Percentiles rank a stretch among this genome's conserved stretches.
Evolutionary conservation across 139 green algal species (phyloP).

Genomic region (Chlamydomonas schloesseri): DNA sequence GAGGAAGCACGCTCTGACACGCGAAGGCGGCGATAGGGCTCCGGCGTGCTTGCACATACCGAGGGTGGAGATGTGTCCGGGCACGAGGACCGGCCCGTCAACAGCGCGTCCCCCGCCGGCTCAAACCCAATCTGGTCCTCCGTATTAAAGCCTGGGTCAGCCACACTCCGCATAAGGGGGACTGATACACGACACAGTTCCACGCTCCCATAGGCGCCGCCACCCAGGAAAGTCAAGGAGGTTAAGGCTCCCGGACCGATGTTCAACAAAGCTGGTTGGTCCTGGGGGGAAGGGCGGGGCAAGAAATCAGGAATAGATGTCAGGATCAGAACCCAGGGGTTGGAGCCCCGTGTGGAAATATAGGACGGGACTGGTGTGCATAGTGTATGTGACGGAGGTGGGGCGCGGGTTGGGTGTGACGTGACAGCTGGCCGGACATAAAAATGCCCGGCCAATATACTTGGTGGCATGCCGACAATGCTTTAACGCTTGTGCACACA

Average conservation of each 20-base stretch:
- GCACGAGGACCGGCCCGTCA: not conserved
- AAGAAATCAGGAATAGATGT: not conserved
- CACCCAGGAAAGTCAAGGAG: not conserved
- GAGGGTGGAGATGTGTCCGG: not conserved
- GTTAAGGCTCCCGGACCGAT: not conserved
- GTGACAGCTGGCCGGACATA: too few relatives aligned
- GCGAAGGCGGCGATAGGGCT: not conserved
- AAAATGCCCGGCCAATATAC: too few relatives aligned
- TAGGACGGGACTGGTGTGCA: too few relatives aligned
- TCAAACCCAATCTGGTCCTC: not conserved
- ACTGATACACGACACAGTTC: constrained; percentile 26
- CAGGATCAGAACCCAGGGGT: too few relatives aligned
- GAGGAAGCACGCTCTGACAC: too few relatives aligned
- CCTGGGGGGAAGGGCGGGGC: not conserved
- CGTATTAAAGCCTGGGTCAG: not conserved
- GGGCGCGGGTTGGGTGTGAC: too few relatives aligned
- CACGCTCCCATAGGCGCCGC: constrained; percentile 29
- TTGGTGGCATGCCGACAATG: not conserved
- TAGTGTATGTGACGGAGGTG: too few relatives aligned
- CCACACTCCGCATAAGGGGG: not conserved
- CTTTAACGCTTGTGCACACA: too few relatives aligned
- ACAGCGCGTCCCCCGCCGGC: not conserved
- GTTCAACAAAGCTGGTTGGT: not conserved
- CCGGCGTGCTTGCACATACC: not conserved
- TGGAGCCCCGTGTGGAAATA: too few relatives aligned